Evolutionary conservation across 1,139 yeast species (phyloP), one percentile per base, ranked within the genome.

Genomic region (Protomyces gravidus): DNA sequence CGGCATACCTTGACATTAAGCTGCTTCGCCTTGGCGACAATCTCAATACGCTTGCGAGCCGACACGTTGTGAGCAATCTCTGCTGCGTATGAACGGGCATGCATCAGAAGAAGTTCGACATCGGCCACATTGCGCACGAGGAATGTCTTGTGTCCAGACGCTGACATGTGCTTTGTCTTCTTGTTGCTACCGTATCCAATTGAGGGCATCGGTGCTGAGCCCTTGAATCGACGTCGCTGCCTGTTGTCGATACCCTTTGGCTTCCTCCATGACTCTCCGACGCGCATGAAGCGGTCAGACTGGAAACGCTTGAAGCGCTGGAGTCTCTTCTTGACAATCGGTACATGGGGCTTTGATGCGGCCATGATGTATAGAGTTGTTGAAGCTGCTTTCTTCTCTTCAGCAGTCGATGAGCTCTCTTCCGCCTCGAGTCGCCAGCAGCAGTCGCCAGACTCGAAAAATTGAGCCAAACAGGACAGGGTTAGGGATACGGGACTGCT

Each of bases 201-300:
- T 83, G 87, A 90, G 83, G 99, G 99, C 85, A 90, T 95, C 75
- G 92, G 83, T 76, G 92, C 87, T 80, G 94, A 86, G 76, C 98
- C 98, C 86, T 97, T 89, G 95, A 92, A 94, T 84, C 97, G 89
- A 85, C 97, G 90, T 32, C 65, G 66, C 78, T 90, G 97, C 82
- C 90, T 85, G 73, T 97, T 90, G 84, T 94, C 99, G 76, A 94
- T 94, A 92, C 99, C 99, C 89, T 90, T 92, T 83, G 94, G 98
- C 83, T 92, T 92, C 89, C 99, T 92, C 98, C 98, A 94, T 85
- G 85, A 86, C 81, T 89, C 97, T 74, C 89, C 81, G 72, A 92
- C 97, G 81, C 98, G 90, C 84, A 84, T 84, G 82, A 89, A 92
- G 81, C 97, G 89, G 87, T 94, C 99, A 79, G 97, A 89, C 84